Evolutionary conservation across 805 yeast species (phyloP), one percentile per base, ranked within the genome.

Genomic region (Millerozyma acaciae): DNA sequence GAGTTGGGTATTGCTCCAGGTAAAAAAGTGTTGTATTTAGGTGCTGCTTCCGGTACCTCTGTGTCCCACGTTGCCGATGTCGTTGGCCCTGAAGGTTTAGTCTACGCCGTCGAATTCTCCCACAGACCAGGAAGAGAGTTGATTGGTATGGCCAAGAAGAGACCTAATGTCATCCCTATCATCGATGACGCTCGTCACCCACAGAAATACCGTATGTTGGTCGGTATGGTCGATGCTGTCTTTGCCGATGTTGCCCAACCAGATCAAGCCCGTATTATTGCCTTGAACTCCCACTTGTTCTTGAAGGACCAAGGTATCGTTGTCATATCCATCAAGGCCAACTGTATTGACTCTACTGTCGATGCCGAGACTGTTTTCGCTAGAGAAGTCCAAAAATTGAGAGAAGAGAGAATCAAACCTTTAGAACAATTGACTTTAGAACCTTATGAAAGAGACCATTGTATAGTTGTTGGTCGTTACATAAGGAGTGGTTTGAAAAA

Each of bases 191-290:
- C 98, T 45, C 89, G 98, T 76, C 98, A 93, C 73, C 98, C 98
- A 59, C 98, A 93, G 67, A 93, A 93, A 72, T 93, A 93, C 82
- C 83, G 98, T 76, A 93, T 93, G 98, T 78, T 93, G 55, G 75
- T 93, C 45, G 95, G 97, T 57, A 93, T 93, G 98, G 98, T 93
- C 48, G 98, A 93, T 68, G 86, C 80, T 61, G 97, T 93, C 42
- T 93, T 93, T 60, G 98, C 98, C 43, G 98, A 93, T 76, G 98
- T 93, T 63, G 98, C 98, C 48, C 98, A 93, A 75, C 98, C 98
- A 27, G 98, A 93, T 73, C 98, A 93, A 75, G 98, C 98, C 52
- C 94, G 98, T 84, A 93, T 93, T 62, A 90, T 93, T 65, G 98
- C 97, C 34, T 80, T 93, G 63, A 93, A 93, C 79, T 82, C 97